Evolutionary conservation across 2,329 filamentous ascomycete species (phyloP).

Genomic region (Fusarium hainanense): DNA sequence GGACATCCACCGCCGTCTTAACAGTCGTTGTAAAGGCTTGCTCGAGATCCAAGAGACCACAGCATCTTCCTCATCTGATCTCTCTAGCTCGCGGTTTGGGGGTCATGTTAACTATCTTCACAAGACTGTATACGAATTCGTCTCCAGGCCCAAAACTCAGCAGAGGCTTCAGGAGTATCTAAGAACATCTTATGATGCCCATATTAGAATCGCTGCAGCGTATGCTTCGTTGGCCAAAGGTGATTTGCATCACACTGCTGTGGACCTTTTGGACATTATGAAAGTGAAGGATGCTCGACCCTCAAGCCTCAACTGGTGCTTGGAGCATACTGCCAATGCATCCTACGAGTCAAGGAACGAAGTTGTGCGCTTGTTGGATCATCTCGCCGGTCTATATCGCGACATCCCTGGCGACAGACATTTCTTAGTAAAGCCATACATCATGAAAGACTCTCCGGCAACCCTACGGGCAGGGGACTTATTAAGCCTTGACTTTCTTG

Average conservation of each 20-base stretch:
- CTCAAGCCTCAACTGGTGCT: fast-evolving
- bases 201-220: background rate
- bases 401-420: background rate
- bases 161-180: background rate
- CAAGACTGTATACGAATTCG: background rate
- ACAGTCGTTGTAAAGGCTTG: slow-evolving; percentile 18
- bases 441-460: background rate
- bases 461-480: fast-evolving
- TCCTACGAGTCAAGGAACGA: fast-evolving
- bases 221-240: background rate
- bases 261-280: too few relatives aligned
- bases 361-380: background rate
- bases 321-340: fast-evolving
- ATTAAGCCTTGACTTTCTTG: too few relatives aligned
- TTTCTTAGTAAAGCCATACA: too few relatives aligned
- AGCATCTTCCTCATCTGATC: fast-evolving
- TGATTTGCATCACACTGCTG: too few relatives aligned
- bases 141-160: fast-evolving
- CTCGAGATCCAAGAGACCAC: background rate
- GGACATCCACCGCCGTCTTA: slow-evolving; percentile 3
- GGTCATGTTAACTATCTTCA: background rate
- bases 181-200: background rate
- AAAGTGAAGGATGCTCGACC: too few relatives aligned
- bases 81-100: fast-evolving
- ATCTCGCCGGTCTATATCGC: background rate